Conservation (phyloP, 495 filamentous ascomycete genomes). For the Lasiosphaeris hirsuta region DNA sequence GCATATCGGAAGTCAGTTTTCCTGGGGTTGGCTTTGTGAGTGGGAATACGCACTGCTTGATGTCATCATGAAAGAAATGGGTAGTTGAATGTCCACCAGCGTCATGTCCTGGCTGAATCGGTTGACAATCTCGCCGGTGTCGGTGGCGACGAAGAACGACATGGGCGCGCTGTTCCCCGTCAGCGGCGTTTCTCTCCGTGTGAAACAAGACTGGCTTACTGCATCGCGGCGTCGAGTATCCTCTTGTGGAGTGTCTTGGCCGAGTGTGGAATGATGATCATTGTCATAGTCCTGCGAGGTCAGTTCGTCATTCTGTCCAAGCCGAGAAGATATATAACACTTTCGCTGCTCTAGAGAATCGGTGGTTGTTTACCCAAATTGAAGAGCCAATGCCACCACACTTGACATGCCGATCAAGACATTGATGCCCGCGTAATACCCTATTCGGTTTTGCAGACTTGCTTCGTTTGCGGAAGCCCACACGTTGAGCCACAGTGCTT, state of each 20-base stretch:
- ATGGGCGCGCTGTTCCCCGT: slow-evolving; percentile 18
- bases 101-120: slow-evolving; percentile 32
- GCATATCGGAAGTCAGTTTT: background rate
- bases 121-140: slow-evolving; percentile 24
- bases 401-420: background rate
- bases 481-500: slow-evolving; percentile 11
- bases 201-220: background rate
- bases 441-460: background rate
- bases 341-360: no score
- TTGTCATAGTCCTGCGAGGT: background rate
- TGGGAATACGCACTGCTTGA: background rate
- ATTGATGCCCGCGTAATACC: slow-evolving; percentile 1
- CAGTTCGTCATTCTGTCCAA: no score
- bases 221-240: background rate
- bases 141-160: slow-evolving; percentile 19
- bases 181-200: background rate
- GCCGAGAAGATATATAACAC: no score
- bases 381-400: background rate
- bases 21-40: background rate
- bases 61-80: slow-evolving; percentile 8
- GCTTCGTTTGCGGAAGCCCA: slow-evolving; percentile 2
- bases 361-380: slow-evolving; percentile 9
- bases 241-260: slow-evolving; percentile 3
- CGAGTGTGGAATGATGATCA: slow-evolving; percentile 1
- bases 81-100: slow-evolving; percentile 17